These are phyloP conservation scores for Cucumis melo DNA, from an alignment of 306 rosid genomes.

Conservation along the genomic window DNA sequence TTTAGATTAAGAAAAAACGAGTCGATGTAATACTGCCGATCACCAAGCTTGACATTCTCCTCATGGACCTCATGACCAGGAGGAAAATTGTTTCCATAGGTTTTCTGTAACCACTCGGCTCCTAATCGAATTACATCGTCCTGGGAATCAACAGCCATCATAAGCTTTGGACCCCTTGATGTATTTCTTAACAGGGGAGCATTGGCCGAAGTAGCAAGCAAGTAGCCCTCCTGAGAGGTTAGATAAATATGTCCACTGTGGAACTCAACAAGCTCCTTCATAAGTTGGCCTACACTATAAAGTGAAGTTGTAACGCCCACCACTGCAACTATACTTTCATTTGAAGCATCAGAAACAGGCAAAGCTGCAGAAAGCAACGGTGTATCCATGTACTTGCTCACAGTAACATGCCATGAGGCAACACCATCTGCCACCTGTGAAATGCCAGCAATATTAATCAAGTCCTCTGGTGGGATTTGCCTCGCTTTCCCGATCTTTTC, in stretches of 20 bases:
- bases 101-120: constrained; percentile 58
- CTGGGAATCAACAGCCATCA: constrained; percentile 73
- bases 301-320: constrained; percentile 95
- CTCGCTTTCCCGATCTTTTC: constrained; percentile 78
- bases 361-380: constrained; percentile 96
- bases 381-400: constrained; percentile 87
- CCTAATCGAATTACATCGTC: constrained; percentile 48
- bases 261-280: constrained; percentile 84
- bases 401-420: constrained; percentile 95
- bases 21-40: constrained; percentile 68
- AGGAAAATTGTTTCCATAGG: constrained; percentile 59
- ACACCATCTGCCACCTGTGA: constrained; percentile 88
- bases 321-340: constrained; percentile 79
- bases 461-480: constrained; percentile 76
- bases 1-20: constrained; percentile 77
- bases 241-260: constrained; percentile 90
- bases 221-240: constrained; percentile 79
- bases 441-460: constrained; percentile 77
- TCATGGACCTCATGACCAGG: constrained; percentile 71
- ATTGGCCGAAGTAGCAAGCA: constrained; percentile 87
- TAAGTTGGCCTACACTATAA: constrained; percentile 84
- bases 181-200: constrained; percentile 58
- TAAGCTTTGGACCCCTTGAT: constrained; percentile 50
- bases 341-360: constrained; percentile 77
- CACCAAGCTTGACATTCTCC: constrained; percentile 70